Evolutionary conservation across 2,329 filamentous ascomycete species (phyloP), one percentile per base, ranked within the genome.

Genomic region (Malbranchea cinnamomea): DNA sequence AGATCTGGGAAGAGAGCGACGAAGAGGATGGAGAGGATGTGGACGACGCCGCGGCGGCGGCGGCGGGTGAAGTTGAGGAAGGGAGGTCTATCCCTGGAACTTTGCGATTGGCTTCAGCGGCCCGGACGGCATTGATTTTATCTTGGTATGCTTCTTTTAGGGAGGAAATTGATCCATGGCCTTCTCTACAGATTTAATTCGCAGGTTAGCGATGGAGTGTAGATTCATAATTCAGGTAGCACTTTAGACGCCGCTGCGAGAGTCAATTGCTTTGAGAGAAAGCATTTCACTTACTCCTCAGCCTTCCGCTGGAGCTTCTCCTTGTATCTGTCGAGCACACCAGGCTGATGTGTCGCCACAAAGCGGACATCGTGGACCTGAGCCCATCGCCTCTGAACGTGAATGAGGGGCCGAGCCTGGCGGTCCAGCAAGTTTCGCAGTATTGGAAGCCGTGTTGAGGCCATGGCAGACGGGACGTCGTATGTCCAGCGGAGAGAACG

Each of bases 321-420:
- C 43, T 71, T 72, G 62, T 98, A 98, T 56, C 81, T 91, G 40
- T 92, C 83, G 40, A 81, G 52, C 22, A 94, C 63, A 14, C 49
- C 53, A 26, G 75, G 66, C 34, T 71, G 71, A 37, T 84, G 80
- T 10, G 83, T 89, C 37, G 78, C 78, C 26, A 93, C 69, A 63
- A 87, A 92, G 40, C 85, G 82, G 27, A 92, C 75, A 55, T 94
- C 82, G 54, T 91, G 82, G 17, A 94, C 84, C 46, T 82, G 82
- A 2, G 87, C 87, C 78, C 82, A 91, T 51, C 85, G 74, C 33
- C 77, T 72, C 55, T 94, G 87, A 4, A 35, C 29, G 16, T 27
- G 25, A 10, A 27, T 23, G 11, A 28, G 9, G 11, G 34, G 26
- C 8, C 31, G 31, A 7, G 18, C 16, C 26, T 23, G 30, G 11